These are phyloP conservation scores for Penicillium simplicissimum DNA, from an alignment of 495 filamentous ascomycete species.

Conservation along the genomic window DNA sequence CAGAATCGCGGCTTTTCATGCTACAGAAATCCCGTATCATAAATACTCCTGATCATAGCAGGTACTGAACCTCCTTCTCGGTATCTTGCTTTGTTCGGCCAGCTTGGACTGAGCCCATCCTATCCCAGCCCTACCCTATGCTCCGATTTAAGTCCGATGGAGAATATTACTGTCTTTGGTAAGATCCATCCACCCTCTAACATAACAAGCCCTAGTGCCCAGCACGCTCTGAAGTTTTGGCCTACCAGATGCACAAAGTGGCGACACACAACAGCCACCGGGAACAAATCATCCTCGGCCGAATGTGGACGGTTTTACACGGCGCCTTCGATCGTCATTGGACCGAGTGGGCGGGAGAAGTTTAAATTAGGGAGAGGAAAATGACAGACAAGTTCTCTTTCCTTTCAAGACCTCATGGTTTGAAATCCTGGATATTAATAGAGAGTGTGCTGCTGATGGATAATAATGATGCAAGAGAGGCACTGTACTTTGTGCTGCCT, in stretches of 20 bases:
- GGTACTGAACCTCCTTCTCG: not conserved
- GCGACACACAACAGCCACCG: conserved; percentile 28
- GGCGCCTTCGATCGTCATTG: conserved; percentile 30
- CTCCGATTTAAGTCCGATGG: conserved; percentile 1
- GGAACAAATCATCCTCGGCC: conserved; percentile 32
- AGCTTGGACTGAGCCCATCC: not conserved
- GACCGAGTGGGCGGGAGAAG: conserved; percentile 30
- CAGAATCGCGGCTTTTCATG: not conserved
- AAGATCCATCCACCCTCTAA: conserved; percentile 1
- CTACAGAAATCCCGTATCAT: not conserved
- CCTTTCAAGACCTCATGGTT: too few species aligned
- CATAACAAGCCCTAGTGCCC: not conserved
- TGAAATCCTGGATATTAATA: too few species aligned
- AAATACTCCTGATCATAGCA: not conserved
- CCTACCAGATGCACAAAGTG: conserved; percentile 22
- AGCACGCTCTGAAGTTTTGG: conserved; percentile 31
- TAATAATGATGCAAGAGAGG: not conserved
- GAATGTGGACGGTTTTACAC: conserved; percentile 19
- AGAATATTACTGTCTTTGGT: conserved; percentile 5
- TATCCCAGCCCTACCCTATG: not conserved
- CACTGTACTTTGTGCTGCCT: not conserved
- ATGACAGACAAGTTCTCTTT: not conserved
- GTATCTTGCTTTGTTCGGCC: not conserved
- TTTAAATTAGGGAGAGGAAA: conserved; percentile 27
- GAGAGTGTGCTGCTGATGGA: not conserved